These are phyloP conservation scores for Geum urbanum DNA, from an alignment of 306 rosid genomes.

Conservation along the genomic window DNA sequence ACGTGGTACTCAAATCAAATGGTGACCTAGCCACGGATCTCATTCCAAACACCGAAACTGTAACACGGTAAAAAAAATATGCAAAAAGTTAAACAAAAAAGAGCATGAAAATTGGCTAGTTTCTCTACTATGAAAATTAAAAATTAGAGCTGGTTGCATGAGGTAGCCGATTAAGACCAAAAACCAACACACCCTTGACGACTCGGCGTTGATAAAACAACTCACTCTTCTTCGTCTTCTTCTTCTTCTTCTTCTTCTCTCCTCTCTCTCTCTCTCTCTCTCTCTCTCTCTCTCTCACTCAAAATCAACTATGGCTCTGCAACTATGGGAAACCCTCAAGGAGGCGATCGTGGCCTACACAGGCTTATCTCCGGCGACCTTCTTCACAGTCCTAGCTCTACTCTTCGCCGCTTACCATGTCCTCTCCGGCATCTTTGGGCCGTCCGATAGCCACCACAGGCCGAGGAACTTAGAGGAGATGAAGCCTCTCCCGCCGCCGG, in stretches of 20 bases:
- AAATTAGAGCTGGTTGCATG: neutral
- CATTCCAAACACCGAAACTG: no score
- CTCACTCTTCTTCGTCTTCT: no score
- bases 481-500: constrained; percentile 75
- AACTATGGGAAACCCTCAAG: constrained; percentile 78
- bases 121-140: no score
- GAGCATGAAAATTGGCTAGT: no score
- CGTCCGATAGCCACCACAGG: constrained; percentile 26
- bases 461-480: constrained; percentile 38
- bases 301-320: constrained; percentile 50
- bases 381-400: constrained; percentile 67
- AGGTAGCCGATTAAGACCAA: neutral
- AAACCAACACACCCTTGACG: no score
- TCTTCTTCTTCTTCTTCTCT: no score
- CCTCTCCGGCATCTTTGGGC: constrained; percentile 55
- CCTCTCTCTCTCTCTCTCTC: neutral
- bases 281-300: neutral
- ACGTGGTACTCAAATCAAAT: no score
- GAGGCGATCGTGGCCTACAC: constrained; percentile 77
- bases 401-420: constrained; percentile 55
- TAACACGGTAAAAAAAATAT: no score
- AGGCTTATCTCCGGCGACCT: constrained; percentile 78
- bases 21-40: no score
- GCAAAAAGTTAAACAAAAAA: no score
- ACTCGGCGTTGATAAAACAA: neutral